Base-by-base conservation (phyloP, 192 early-diverging fungal species). In the Jimgerdemannia flammicorona region DNA sequence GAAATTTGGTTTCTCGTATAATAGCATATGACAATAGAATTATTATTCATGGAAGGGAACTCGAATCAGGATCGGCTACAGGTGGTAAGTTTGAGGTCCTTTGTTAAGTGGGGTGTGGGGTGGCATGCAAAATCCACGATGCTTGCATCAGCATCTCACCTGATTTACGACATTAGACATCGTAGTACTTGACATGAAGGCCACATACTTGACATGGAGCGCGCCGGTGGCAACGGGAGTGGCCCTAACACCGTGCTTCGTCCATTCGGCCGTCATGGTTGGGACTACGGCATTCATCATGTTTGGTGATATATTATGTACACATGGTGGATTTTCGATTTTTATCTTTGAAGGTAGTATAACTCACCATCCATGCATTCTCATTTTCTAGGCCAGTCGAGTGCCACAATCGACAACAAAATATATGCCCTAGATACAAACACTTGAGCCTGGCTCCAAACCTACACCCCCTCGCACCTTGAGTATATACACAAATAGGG, bases 161-260 rank as follows among this genome's bases (percentile, higher is more conserved):
- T 4, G 49, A 54, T 54, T 54, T 54, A n/a, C n/a, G n/a, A n/a
- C 11, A 54, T 11, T 11, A 54, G 49, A 54, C 11, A 54, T 54
- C 49, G 74, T 67, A 19, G 65, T 74, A 3, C 39, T 74, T 39
- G 74, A 74, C 14, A 74, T 74, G 74, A 74, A 20, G 3, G 44
- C 66, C 11, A 14, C 67, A 3, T 68, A 40, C 20, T 40, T 68
- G 43, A n/a, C 64, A 19, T 74, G 74, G 74, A 67, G 44, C 3
- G 74, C 59, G 14, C 74, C 74, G 3, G 41, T 17, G 66, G 68
- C 74, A 1, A 29, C 41, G 7, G 66, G 67, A 3, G 68, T 42
- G 3, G 65, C 66, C 6, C 74, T 67, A 9, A 43, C 74, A 29
- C 63, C 63, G n/a, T 43, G 74, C 19, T 43, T 19, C 11, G 74